Percentiles rank a stretch among this genome's conserved stretches.
phyloP scores from a whole-genome alignment of 306 rosid species.

The Purshia tridentata region DNA sequence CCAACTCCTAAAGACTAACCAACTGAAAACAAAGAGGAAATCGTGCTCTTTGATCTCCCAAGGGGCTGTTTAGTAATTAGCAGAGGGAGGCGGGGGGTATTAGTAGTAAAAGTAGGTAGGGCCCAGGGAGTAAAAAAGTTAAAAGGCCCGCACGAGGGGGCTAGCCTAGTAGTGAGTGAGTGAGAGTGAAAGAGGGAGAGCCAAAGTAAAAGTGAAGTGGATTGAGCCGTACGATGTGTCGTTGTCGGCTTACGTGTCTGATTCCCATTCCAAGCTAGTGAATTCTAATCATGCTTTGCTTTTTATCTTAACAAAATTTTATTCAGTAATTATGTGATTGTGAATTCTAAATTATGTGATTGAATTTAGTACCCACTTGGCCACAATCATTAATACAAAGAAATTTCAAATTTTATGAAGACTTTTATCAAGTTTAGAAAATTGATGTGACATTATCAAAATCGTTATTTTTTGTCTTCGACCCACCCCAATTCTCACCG shows the following conservation, averaged over 20 bases:
- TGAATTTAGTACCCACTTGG: neutral
- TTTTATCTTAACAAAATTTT: neutral
- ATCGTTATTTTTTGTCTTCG: too few species aligned
- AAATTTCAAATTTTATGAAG: too few species aligned
- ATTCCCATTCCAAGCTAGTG: neutral
- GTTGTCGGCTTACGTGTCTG: neutral
- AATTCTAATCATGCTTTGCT: neutral
- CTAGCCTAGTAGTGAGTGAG: too few species aligned
- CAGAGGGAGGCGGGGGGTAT: neutral
- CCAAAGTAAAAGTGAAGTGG: neutral
- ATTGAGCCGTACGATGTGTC: neutral
- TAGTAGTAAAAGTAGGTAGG: conserved; percentile 10
- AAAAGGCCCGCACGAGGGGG: conserved; percentile 8
- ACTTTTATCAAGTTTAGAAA: neutral
- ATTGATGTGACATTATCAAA: neutral
- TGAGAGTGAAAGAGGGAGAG: too few species aligned
- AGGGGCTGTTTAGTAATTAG: neutral
- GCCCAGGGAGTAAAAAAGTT: neutral
- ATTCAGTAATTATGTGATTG: too few species aligned
- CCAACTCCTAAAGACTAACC: too few species aligned
- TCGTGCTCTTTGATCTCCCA: neutral
- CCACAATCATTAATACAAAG: neutral
- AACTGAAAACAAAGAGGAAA: neutral
- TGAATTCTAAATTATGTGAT: too few species aligned
- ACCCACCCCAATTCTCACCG: too few species aligned